Conservation (phyloP, 805 yeast genomes). For the Kodamaea hsintzibuensis region DNA sequence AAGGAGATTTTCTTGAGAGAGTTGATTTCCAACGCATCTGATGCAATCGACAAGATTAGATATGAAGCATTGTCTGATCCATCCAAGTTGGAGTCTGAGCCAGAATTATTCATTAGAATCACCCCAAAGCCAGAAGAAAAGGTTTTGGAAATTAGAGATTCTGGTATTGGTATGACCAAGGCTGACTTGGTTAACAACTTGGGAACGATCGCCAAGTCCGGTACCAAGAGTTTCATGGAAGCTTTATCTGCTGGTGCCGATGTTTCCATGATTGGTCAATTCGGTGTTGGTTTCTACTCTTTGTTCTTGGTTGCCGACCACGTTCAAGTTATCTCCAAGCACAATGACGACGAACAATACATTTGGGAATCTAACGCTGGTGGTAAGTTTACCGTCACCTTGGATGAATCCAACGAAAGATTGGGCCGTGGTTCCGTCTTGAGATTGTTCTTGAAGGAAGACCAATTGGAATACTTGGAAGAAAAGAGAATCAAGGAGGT, state of each 20-base stretch:
- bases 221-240: slow-evolving; percentile 99
- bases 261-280: slow-evolving; percentile 99
- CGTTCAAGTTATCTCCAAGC: slow-evolving; percentile 97
- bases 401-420: slow-evolving; percentile 83
- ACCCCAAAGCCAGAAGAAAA: slow-evolving; percentile 95
- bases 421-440: slow-evolving; percentile 93
- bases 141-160: slow-evolving; percentile 94
- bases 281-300: slow-evolving; percentile 99
- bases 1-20: slow-evolving; percentile 99
- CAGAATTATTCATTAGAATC: slow-evolving; percentile 94
- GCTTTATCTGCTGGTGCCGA: slow-evolving; percentile 99
- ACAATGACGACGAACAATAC: slow-evolving; percentile 99
- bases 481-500: slow-evolving; percentile 99
- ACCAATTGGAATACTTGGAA: slow-evolving; percentile 97
- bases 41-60: slow-evolving; percentile 98
- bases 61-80: slow-evolving; percentile 95
- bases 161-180: slow-evolving; percentile 99
- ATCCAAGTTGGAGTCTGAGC: slow-evolving; percentile 87
- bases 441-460: slow-evolving; percentile 97
- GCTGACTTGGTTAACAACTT: slow-evolving; percentile 98
- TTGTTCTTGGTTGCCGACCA: slow-evolving; percentile 98
- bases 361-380: slow-evolving; percentile 99
- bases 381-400: slow-evolving; percentile 96
- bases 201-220: slow-evolving; percentile 99
- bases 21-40: slow-evolving; percentile 97